A percentile compares a stretch with the other conserved stretches of the same genome.
Conservation (phyloP, 116 monocot genomes). For the Phalaenopsis hybrid region DNA sequence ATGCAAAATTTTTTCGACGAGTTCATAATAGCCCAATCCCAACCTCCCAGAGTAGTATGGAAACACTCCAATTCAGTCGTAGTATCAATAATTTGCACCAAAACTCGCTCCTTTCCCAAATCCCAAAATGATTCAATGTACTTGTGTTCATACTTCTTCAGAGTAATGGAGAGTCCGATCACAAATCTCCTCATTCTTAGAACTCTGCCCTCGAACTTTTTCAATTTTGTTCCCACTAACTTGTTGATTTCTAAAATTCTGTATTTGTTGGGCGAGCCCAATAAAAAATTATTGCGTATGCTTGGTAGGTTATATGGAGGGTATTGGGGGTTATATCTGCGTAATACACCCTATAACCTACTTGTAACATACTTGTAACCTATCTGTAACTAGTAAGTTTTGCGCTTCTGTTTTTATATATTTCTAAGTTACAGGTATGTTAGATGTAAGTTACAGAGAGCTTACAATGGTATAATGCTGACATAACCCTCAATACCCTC, state of each 20-base stretch:
- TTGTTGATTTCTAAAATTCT: constrained; percentile 9
- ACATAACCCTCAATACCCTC: too few species aligned
- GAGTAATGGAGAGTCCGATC: constrained; percentile 32
- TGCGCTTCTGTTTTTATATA: too few species aligned
- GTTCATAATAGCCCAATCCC: constrained; percentile 32
- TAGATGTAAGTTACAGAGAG: too few species aligned
- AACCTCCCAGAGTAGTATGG: constrained; percentile 54
- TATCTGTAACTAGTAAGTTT: too few species aligned
- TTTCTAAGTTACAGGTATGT: too few species aligned
- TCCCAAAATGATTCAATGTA: constrained; percentile 23
- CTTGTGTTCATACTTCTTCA: constrained; percentile 37
- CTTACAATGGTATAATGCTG: too few species aligned
- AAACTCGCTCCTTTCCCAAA: constrained; percentile 18
- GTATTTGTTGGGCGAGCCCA: constrained; percentile 49
- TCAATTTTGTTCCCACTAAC: constrained; percentile 15
- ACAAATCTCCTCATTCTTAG: constrained; percentile 49
- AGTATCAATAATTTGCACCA: constrained; percentile 34
- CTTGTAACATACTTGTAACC: too few species aligned
- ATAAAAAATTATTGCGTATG: constrained; percentile 15
- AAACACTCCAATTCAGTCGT: constrained; percentile 67
- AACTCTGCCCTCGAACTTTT: constrained; percentile 18
- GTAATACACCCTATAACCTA: too few species aligned
- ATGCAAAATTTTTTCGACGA: too few species aligned
- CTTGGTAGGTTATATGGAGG: too few species aligned
- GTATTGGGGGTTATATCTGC: too few species aligned